Evolutionary conservation across 768 basidiomycete species (phyloP).

Genomic region (Crassisporium funariophilum): DNA sequence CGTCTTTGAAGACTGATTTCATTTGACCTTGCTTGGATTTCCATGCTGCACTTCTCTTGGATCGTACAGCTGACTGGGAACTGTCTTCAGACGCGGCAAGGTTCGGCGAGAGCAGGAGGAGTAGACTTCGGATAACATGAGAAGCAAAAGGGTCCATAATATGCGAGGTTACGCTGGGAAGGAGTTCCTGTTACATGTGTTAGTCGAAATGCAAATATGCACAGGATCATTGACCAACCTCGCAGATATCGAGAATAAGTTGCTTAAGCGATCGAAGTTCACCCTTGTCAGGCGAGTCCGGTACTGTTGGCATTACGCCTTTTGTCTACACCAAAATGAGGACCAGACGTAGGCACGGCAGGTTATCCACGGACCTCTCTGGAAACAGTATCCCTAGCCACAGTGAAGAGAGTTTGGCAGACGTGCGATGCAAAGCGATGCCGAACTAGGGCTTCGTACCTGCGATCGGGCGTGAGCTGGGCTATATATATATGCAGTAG

Average conservation of each 20-base stretch:
- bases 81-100: conserved; percentile 41
- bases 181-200: conserved; percentile 60
- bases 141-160: conserved; percentile 89
- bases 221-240: conserved; percentile 44
- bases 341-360: background rate
- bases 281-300: conserved; percentile 55
- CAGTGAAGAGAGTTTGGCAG: conserved; percentile 82
- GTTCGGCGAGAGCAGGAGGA: conserved; percentile 74
- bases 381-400: conserved; percentile 62
- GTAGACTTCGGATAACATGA: conserved; percentile 81
- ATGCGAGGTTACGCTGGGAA: conserved; percentile 61
- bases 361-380: conserved; percentile 56
- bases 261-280: conserved; percentile 67
- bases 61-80: conserved; percentile 56
- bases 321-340: conserved; percentile 40
- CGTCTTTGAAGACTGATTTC: conserved; percentile 71
- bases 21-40: conserved; percentile 80
- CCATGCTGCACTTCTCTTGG: conserved; percentile 83
- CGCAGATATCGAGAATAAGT: conserved; percentile 62
- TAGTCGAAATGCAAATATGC: background rate
- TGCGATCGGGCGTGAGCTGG: conserved; percentile 22
- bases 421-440: conserved; percentile 97
- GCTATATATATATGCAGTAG: background rate
- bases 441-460: conserved; percentile 64
- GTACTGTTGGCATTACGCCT: conserved; percentile 51